Evolutionary conservation across 1,139 yeast genomes (phyloP).

Genomic region (Candida dubliniensis): DNA sequence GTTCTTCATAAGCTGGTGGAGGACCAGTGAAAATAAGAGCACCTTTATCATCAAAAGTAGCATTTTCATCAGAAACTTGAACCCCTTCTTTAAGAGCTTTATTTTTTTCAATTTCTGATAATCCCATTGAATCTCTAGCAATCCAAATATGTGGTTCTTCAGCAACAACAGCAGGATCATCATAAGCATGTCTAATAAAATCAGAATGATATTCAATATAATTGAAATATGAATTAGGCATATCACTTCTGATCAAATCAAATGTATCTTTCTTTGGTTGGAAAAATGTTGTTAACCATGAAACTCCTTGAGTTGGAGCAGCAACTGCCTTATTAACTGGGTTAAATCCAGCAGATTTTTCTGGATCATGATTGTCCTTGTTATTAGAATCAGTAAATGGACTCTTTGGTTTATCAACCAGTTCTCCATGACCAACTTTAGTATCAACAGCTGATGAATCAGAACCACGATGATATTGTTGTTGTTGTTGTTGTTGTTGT

Average conservation of each 20-base stretch:
- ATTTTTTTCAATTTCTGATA: slow-evolving; percentile 59
- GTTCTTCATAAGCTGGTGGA: slow-evolving; percentile 59
- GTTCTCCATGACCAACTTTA: slow-evolving; percentile 19
- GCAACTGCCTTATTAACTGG: slow-evolving; percentile 11
- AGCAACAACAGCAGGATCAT: slow-evolving; percentile 62
- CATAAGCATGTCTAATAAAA: slow-evolving; percentile 55
- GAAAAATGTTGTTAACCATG: slow-evolving; percentile 42
- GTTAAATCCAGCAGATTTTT: slow-evolving; percentile 13
- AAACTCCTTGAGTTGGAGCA: slow-evolving; percentile 21
- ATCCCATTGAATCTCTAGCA: slow-evolving; percentile 67
- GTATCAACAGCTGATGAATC: slow-evolving; percentile 15
- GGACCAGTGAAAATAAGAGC: slow-evolving; percentile 53
- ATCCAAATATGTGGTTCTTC: slow-evolving; percentile 70
- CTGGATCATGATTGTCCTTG: slow-evolving; percentile 14
- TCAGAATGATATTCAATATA: slow-evolving; percentile 45
- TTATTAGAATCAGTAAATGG: slow-evolving; percentile 13
- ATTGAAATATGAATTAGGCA: slow-evolving; percentile 44
- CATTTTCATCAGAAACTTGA: slow-evolving; percentile 57
- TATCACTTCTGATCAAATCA: slow-evolving; percentile 35
- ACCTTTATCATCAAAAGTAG: slow-evolving; percentile 58
- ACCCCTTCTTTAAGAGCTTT: slow-evolving; percentile 57
- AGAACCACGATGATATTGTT: slow-evolving; percentile 7
- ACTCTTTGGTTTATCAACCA: slow-evolving; percentile 19
- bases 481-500: too few relatives aligned
- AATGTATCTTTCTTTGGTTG: slow-evolving; percentile 41